These are phyloP conservation scores for Ceratocystis variospora DNA, from an alignment of 2,329 filamentous ascomycete species.

Conservation along the genomic window DNA sequence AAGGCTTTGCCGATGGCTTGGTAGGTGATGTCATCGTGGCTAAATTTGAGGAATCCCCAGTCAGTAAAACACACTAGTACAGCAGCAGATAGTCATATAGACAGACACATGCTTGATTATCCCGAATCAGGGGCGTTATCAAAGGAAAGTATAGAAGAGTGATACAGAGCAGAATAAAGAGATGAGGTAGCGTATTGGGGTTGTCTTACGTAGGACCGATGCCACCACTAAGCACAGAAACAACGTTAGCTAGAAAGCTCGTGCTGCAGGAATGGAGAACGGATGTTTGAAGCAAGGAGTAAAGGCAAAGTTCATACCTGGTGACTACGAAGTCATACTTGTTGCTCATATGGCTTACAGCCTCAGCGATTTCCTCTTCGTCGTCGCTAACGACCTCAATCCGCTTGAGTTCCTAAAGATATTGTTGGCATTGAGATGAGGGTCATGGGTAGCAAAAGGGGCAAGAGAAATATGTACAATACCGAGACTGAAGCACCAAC, in stretches of 20 bases:
- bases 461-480: slow-evolving; percentile 33
- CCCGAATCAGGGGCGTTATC: not conserved
- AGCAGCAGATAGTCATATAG: not conserved
- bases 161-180: slow-evolving; percentile 1
- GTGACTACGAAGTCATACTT: slow-evolving; percentile 93
- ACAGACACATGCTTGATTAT: not conserved
- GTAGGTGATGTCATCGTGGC: slow-evolving; percentile 97
- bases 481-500: slow-evolving; percentile 49
- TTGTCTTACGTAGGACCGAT: slow-evolving; percentile 77
- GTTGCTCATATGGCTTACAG: slow-evolving; percentile 70
- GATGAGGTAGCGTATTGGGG: not conserved
- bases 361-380: slow-evolving; percentile 78
- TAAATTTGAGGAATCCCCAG: slow-evolving; percentile 26
- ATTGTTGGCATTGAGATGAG: not conserved
- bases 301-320: slow-evolving; percentile 31
- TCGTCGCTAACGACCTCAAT: slow-evolving; percentile 92
- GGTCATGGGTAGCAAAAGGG: not conserved
- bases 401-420: slow-evolving; percentile 53
- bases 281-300: not conserved
- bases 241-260: not conserved
- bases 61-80: not conserved
- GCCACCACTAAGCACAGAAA: slow-evolving; percentile 47
- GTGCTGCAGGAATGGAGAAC: not conserved
- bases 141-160: not conserved
- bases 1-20: slow-evolving; percentile 87